Base-by-base conservation (phyloP, 140 eudicot genomes). In the Senecio squalidus region DNA sequence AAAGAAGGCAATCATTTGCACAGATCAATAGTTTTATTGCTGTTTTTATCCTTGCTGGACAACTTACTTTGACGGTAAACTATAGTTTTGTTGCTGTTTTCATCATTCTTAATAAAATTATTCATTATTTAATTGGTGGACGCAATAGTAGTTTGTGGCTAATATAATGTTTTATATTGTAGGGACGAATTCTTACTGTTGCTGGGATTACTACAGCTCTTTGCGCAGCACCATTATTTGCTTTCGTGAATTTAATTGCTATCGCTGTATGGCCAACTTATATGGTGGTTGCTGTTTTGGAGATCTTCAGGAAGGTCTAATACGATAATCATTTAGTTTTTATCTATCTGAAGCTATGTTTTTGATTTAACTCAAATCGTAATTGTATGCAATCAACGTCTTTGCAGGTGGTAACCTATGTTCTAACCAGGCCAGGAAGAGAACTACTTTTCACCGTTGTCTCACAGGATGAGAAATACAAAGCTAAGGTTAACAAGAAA, bases 1-100 rank as follows among this genome's bases (percentile, higher is more conserved):
- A 71, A 38, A 77, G 95, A 71, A 70, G 97, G 70, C 89, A 68
- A 66, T 64, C 88, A 39, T 85, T 89, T 75, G 97, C 86, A 24
- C 89, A 89, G 72, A 89, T 89, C 71, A 89, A 89, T 54, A 89
- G 97, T 74, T 77, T 89, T 48, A 86, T 82, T 80, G 97, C 97
- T 47, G 62, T 89, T 72, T 89, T 85, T 65, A 89, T 89, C 66
- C 92, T 89, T 75, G 80, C 82, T 30, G 97, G 97, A 57, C 97
- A 89, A 58, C 95, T 89, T 55, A 78, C 93, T 68, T 67, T 85
- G 57, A 89, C 97, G 82, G 97, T 89, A 82, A 38, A 83, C 45
- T 62, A 48, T 68, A 50, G 23, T 30, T 22, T 41, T 30, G 21
- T 36, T 36, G 5, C 4, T 36, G 11, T 36, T 36, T 36, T 36